These are phyloP conservation scores for Amanita rimosa DNA, from an alignment of 768 basidiomycete genomes.

Conservation along the genomic window DNA sequence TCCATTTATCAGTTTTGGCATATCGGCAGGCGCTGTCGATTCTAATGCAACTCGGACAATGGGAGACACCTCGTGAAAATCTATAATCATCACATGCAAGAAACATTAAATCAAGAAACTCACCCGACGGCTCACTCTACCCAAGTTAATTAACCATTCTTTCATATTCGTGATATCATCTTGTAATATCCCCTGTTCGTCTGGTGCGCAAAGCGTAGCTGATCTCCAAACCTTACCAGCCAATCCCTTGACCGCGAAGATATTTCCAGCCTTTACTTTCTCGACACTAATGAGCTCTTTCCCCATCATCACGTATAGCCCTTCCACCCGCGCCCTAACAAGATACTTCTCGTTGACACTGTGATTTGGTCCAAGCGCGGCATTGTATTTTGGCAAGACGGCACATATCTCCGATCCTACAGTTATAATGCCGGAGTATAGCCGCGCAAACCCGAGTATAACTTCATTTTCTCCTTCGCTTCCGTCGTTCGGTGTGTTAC, in stretches of 20 bases:
- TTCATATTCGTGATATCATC: constrained; percentile 22
- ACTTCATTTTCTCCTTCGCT: constrained; percentile 38
- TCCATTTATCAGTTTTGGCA: constrained; percentile 81
- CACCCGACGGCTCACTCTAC: constrained; percentile 56
- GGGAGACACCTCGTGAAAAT: constrained; percentile 50
- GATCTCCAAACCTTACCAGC: constrained; percentile 86
- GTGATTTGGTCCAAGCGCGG: constrained; percentile 48
- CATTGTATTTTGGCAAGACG: constrained; percentile 81
- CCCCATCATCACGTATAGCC: constrained; percentile 97
- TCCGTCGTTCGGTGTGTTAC: constrained; percentile 14
- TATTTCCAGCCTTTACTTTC: constrained; percentile 81
- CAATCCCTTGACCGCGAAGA: constrained; percentile 86
- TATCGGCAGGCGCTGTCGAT: constrained; percentile 70
- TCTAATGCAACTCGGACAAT: constrained; percentile 96
- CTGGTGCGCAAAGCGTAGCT: constrained; percentile 77
- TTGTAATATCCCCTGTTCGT: constrained; percentile 27
- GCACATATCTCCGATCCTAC: constrained; percentile 55
- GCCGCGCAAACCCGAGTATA: constrained; percentile 84
- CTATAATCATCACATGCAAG: background rate
- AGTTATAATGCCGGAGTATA: constrained; percentile 82
- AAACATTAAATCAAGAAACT: constrained; percentile 13
- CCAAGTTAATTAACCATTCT: constrained; percentile 69
- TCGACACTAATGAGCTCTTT: constrained; percentile 81
- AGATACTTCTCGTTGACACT: constrained; percentile 59
- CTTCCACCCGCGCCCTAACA: constrained; percentile 48